A percentile compares a stretch with the other conserved stretches of the same genome.
Conservation (phyloP, 345 rosid genomes). For the Angophora floribunda region DNA sequence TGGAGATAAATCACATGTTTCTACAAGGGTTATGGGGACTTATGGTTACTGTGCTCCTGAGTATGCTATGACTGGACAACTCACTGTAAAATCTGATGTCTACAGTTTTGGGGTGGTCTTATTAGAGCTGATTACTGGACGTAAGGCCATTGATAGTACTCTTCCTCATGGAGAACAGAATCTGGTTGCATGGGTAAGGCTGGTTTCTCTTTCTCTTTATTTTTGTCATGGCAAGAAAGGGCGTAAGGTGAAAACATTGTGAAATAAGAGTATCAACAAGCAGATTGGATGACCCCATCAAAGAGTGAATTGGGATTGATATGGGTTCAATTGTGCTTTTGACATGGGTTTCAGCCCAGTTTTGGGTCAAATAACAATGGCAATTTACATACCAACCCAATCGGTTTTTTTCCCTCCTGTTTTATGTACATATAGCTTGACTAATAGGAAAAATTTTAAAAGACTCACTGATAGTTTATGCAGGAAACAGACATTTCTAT, state of each 20-base stretch:
- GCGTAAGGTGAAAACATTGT: not conserved
- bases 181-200: conserved; percentile 83
- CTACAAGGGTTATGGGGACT: conserved; percentile 99
- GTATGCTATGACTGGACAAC: conserved; percentile 98
- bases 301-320: not conserved
- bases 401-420: not conserved
- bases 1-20: conserved; percentile 97
- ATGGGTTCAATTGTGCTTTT: not conserved
- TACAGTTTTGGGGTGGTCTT: conserved; percentile 96
- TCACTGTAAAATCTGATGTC: conserved; percentile 91
- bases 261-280: not conserved
- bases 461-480: not conserved
- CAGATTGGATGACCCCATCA: not conserved
- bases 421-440: not conserved
- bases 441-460: not conserved
- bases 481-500: not conserved
- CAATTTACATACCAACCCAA: not conserved
- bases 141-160: conserved; percentile 80
- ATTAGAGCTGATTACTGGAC: conserved; percentile 91
- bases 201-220: not conserved
- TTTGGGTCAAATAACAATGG: not conserved
- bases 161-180: conserved; percentile 96
- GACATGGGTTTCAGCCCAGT: not conserved
- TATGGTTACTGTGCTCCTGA: conserved; percentile 99
- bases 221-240: not conserved